Evolutionary conservation across 495 filamentous ascomycete species (phyloP), one percentile per base, ranked within the genome.

Genomic region (Annulohypoxylon maeteangense): DNA sequence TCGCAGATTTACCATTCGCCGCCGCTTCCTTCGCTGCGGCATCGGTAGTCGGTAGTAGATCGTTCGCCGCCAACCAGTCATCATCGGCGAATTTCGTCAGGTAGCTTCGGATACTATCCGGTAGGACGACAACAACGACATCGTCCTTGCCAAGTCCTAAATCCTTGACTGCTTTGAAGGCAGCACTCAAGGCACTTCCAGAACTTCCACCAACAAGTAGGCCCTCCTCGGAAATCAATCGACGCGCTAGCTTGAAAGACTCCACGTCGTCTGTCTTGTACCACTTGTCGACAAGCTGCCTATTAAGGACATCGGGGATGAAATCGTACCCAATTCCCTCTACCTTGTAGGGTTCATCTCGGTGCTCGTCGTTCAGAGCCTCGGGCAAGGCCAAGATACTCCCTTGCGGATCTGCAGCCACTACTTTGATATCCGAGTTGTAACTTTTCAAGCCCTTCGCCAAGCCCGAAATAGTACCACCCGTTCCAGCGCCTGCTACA

Each of bases 311-410:
- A 38, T 97, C 91, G 4, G 95, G 95, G 58, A 98, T 91, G 76
- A 99, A 99, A 76, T 99, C 95, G 76, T 99, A 99, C 22, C 95
- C 95, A 75, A 99, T 98, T 20, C 95, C 95, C 82, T 99, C 95
- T 0, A 99, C 95, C 82, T 98, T 98, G 78, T 99, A 99, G 4
- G 91, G 84, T 70, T 92, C 90, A 76, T 97, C 93, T 32, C 85
- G 87, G 69, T 91, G 86, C 63, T 91, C 88, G 50, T 90, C 85
- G 72, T 99, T 98, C 58, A 98, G 82, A 7, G 80, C 64, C 62
- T 88, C 86, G 4, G 95, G 95, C 18, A 94, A 69, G 18, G 95
- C 95, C 22, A 99, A 83, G 72, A 98, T 91, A 32, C 91, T 94
- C 4, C 95, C 95, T 42, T 91, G 85, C 4, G 95, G 95, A 80